phyloP scores from a whole-genome alignment of 805 yeast genomes.

The Maudiozyma turicensis region DNA sequence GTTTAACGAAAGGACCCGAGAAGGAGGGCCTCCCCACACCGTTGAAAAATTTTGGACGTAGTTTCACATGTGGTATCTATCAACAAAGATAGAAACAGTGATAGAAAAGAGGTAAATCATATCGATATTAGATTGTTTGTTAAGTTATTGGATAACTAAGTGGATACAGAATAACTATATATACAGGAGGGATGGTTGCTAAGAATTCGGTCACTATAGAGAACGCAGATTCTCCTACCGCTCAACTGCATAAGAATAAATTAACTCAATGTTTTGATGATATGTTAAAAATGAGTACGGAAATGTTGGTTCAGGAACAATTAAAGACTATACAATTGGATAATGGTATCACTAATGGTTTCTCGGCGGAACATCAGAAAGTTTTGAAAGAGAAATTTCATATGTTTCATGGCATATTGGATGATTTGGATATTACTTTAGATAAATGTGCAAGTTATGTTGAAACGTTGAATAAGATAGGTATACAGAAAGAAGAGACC shows the following conservation, averaged over 20 bases:
- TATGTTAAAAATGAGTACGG: constrained; percentile 26
- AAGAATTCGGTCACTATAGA: constrained; percentile 3
- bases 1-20: no score
- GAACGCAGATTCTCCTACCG: constrained; percentile 1
- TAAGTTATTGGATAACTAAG: no score
- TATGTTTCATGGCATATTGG: constrained; percentile 23
- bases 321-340: constrained; percentile 26
- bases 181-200: constrained; percentile 2
- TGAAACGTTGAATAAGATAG: constrained; percentile 19
- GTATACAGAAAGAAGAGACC: constrained; percentile 23
- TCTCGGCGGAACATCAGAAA: constrained; percentile 19
- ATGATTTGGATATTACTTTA: constrained; percentile 25
- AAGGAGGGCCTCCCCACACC: no score
- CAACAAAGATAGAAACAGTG: neutral
- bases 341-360: constrained; percentile 19
- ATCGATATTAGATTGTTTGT: no score
- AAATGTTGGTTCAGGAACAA: constrained; percentile 29
- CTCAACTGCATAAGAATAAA: constrained; percentile 12
- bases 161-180: neutral
- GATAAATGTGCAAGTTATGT: constrained; percentile 22
- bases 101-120: neutral
- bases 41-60: no score
- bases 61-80: no score
- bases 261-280: constrained; percentile 28
- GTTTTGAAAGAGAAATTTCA: constrained; percentile 20